Evolutionary conservation across 1,139 yeast species (phyloP).

Genomic region (Yamadazyma pseudoaaseri): DNA sequence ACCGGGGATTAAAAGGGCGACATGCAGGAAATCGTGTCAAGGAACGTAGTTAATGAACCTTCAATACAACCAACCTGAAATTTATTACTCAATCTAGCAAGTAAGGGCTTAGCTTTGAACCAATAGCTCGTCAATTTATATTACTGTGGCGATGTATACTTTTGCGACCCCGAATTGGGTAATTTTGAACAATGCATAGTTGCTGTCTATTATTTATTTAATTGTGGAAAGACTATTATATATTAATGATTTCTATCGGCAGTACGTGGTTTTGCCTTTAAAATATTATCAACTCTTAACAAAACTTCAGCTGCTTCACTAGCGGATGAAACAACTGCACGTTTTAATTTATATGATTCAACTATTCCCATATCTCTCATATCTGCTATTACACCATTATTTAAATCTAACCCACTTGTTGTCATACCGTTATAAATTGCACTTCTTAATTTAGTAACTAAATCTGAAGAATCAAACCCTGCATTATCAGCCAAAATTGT

Average conservation of each 20-base stretch:
- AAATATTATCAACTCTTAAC: slow-evolving; percentile 91
- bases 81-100: too few species aligned
- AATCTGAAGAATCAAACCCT: slow-evolving; percentile 91
- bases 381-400: slow-evolving; percentile 81
- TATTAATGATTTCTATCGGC: slow-evolving; percentile 69
- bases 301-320: slow-evolving; percentile 97
- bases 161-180: too few species aligned
- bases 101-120: too few species aligned
- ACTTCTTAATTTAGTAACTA: slow-evolving; percentile 86
- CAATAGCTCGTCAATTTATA: too few species aligned
- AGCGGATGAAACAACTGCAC: slow-evolving; percentile 94
- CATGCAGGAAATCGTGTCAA: too few species aligned
- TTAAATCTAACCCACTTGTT: slow-evolving; percentile 87
- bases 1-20: too few species aligned
- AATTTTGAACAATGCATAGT: too few species aligned
- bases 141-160: too few species aligned
- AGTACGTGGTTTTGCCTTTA: slow-evolving; percentile 95
- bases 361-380: slow-evolving; percentile 93
- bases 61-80: too few species aligned
- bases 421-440: slow-evolving; percentile 91
- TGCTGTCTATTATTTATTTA: too few species aligned
- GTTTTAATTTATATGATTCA: slow-evolving; percentile 87
- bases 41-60: too few species aligned
- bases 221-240: neutral
- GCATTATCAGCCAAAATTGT: slow-evolving; percentile 96